Evolutionary conservation across 805 yeast species (phyloP), one percentile per base, ranked within the genome.

Genomic region (Torulaspora indica): DNA sequence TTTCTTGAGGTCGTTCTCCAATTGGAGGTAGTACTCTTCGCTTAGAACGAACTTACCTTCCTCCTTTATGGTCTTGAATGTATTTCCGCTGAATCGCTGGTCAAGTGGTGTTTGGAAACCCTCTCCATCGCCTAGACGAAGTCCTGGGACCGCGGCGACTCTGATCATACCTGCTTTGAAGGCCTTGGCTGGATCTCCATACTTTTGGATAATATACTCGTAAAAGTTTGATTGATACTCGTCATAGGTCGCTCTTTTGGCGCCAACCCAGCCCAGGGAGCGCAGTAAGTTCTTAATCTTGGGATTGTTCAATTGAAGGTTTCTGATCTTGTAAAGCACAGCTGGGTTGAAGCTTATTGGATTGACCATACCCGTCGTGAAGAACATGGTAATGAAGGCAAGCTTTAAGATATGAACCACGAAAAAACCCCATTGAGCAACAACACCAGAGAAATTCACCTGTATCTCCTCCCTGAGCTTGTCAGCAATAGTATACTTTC

Each of bases 211-310:
- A 57, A 75, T 74, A 54, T 67, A 68, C 40, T 81, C 78, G 57
- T 91, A 79, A 72, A 79, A 83, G 56, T 68, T 73, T 49, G 80
- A 83, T 57, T 77, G 77, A 74, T 82, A 91, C 51, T 79, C 88
- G 31, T 78, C 83, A 22, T 78, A 68, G 15, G 82, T 74, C 10
- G 83, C 83, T 54, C 81, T 81, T 64, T 81, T 83, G 18, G 93
- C 76, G 42, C 96, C 95, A n/a, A 96, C 88, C 98, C 98, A 93
- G 38, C 98, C 98, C 53, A 90, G 69, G 3, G 67, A 65, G 27
- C 79, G 53, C 55, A 90, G 74, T 46, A 76, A 71, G 18, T 63
- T 61, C 51, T 58, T 71, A 53, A 59, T 55, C 52, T 59, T 61
- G 15, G 61, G 52, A 4, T 51, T 49, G 22, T 54, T 40, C 15